A percentile compares a stretch with the other conserved stretches of the same genome.
phyloP scores from a whole-genome alignment of 1,284 basidiomycete species.

The Ustilago bromivora region DNA sequence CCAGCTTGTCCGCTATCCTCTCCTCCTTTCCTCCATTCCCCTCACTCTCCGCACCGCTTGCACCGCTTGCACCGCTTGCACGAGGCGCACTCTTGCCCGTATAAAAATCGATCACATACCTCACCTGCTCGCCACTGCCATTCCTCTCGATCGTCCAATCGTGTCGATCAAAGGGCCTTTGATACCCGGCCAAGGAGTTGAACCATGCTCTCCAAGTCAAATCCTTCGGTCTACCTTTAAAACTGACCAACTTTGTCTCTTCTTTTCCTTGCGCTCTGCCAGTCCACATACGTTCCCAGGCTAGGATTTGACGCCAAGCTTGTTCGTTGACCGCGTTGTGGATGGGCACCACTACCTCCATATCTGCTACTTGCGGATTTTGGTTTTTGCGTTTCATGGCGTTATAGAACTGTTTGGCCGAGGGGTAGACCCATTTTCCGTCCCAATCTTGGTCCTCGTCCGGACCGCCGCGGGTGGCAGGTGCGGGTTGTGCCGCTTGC shows the following conservation, averaged over 20 bases:
- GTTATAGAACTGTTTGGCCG: constrained; percentile 93
- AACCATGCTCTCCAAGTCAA: constrained; percentile 82
- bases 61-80: constrained; percentile 68
- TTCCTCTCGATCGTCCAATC: constrained; percentile 93
- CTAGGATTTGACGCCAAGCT: constrained; percentile 89
- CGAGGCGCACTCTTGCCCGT: constrained; percentile 74
- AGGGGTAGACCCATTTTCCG: constrained; percentile 95
- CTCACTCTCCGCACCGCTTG: constrained; percentile 64
- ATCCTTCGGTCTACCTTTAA: constrained; percentile 74
- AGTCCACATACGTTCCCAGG: constrained; percentile 78
- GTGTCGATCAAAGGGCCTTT: constrained; percentile 93
- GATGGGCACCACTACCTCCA: constrained; percentile 96
- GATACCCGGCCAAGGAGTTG: constrained; percentile 90
- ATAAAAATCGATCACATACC: constrained; percentile 99
- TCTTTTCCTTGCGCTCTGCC: constrained; percentile 10
- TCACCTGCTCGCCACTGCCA: constrained; percentile 80
- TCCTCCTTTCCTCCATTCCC: constrained; percentile 41
- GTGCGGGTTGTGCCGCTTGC: constrained; percentile 18
- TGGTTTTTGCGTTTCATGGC: constrained; percentile 91
- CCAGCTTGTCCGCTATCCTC: constrained; percentile 21
- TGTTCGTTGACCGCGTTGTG: constrained; percentile 99
- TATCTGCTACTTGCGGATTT: constrained; percentile 78
- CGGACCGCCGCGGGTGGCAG: constrained; percentile 11
- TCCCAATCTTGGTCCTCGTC: constrained; percentile 43
- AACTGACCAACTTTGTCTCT: constrained; percentile 84